These are phyloP conservation scores for Nicotiana tomentosiformis DNA, from an alignment of 257 asterid genomes.

Conservation along the genomic window DNA sequence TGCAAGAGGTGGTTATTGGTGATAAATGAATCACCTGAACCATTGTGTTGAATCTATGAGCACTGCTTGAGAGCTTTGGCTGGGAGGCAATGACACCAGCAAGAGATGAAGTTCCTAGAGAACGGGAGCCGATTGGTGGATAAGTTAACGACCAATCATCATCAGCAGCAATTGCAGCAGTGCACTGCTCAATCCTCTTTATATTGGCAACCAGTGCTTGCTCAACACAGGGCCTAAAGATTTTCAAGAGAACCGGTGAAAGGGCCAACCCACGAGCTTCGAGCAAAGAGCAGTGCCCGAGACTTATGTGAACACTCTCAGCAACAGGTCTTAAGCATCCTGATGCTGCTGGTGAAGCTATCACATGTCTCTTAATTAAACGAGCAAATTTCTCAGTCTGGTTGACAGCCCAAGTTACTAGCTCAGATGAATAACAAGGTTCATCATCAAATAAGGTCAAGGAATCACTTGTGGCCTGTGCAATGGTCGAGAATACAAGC, in stretches of 20 bases:
- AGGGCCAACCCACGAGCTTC: constrained; percentile 86
- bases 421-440: constrained; percentile 77
- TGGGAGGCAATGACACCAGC: constrained; percentile 36
- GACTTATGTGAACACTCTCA: constrained; percentile 68
- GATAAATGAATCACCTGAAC: constrained; percentile 49
- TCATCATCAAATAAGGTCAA: constrained; percentile 74
- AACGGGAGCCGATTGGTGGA: constrained; percentile 56
- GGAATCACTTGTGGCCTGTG: constrained; percentile 82
- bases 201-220: constrained; percentile 61
- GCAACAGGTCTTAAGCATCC: constrained; percentile 79
- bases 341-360: constrained; percentile 81
- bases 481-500: constrained; percentile 69
- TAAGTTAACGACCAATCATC: constrained; percentile 75
- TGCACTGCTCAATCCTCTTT: constrained; percentile 64
- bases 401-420: constrained; percentile 78
- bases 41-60: constrained; percentile 74
- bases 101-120: constrained; percentile 40
- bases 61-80: constrained; percentile 78
- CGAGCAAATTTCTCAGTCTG: constrained; percentile 54
- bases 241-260: constrained; percentile 64
- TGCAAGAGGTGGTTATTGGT: background rate
- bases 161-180: constrained; percentile 80
- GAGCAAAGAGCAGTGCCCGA: constrained; percentile 69
- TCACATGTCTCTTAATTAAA: constrained; percentile 52
- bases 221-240: constrained; percentile 68